A percentile compares a stretch with the other conserved stretches of the same genome.
These are phyloP conservation scores for Penicillium fimorum DNA, from an alignment of 495 filamentous ascomycete species.

Conservation along the genomic window DNA sequence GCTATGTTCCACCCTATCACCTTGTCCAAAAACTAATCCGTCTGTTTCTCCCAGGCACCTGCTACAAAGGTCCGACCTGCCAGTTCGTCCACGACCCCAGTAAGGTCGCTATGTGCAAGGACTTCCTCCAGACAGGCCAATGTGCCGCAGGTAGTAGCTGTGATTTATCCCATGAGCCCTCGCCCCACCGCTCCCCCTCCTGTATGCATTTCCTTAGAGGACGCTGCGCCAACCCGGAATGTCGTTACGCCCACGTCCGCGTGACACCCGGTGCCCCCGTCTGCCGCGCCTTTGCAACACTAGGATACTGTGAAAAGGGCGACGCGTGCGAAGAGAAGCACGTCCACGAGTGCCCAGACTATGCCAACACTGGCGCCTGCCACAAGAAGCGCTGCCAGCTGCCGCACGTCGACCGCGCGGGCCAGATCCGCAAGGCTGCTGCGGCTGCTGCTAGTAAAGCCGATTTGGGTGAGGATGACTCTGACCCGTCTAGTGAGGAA, in stretches of 20 bases:
- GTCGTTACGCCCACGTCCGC: conserved; percentile 85
- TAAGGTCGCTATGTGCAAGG: conserved; percentile 90
- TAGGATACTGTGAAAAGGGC: conserved; percentile 91
- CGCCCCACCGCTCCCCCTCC: conserved; percentile 77
- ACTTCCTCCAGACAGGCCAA: conserved; percentile 74
- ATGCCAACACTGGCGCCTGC: conserved; percentile 86
- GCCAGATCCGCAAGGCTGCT: conserved; percentile 61
- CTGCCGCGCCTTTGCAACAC: conserved; percentile 77
- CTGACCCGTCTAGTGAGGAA: conserved; percentile 82
- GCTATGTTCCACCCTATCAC: conserved; percentile 6
- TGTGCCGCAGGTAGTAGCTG: conserved; percentile 80
- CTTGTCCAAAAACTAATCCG: conserved; percentile 24
- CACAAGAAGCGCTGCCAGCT: conserved; percentile 78
- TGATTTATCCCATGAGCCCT: conserved; percentile 90
- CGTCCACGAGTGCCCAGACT: conserved; percentile 88
- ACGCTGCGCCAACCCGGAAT: conserved; percentile 83
- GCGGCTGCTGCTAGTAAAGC: conserved; percentile 38
- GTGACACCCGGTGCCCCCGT: conserved; percentile 79
- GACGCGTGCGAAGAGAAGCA: conserved; percentile 77
- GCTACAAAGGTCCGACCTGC: conserved; percentile 75
- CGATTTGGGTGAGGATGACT: conserved; percentile 56
- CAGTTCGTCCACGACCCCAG: conserved; percentile 80
- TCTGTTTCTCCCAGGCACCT: conserved; percentile 60
- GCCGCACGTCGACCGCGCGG: conserved; percentile 84
- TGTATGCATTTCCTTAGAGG: conserved; percentile 91